A percentile compares a stretch with the other conserved stretches of the same genome.
Evolutionary conservation across 1,139 yeast genomes (phyloP).

Genomic region (Suhomyces bolitotheri): DNA sequence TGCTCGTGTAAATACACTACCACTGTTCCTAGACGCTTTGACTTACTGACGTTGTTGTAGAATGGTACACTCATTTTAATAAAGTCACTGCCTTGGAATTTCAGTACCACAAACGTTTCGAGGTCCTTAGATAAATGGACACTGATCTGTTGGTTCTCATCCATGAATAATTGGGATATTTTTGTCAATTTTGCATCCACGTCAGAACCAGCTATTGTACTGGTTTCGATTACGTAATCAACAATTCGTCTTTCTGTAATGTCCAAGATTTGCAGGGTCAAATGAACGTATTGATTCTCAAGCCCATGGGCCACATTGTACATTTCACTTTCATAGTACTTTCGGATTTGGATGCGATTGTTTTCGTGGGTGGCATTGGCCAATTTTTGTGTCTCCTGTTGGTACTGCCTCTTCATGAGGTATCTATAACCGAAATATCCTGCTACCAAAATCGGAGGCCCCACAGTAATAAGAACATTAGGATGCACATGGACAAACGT

Average conservation of each 20-base stretch:
- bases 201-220: constrained; percentile 4
- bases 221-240: constrained; percentile 14
- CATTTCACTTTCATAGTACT: constrained; percentile 38
- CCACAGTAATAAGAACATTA: constrained; percentile 33
- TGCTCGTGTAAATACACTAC: constrained; percentile 33
- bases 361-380: constrained; percentile 10
- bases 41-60: constrained; percentile 22
- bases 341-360: constrained; percentile 24
- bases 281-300: constrained; percentile 41
- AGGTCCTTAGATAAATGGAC: constrained; percentile 17
- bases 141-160: constrained; percentile 31
- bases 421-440: constrained; percentile 27
- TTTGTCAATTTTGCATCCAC: background rate
- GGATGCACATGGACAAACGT: constrained; percentile 41
- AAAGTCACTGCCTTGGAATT: constrained; percentile 19
- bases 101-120: constrained; percentile 18
- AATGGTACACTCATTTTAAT: constrained; percentile 39
- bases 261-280: constrained; percentile 31
- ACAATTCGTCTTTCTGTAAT: constrained; percentile 27
- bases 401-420: constrained; percentile 19
- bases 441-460: constrained; percentile 38
- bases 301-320: constrained; percentile 36
- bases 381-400: constrained; percentile 15
- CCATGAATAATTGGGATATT: constrained; percentile 21
- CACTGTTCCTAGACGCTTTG: constrained; percentile 32